Evolutionary conservation across 768 basidiomycete genomes (phyloP).

Genomic region (Trametes coccinea): DNA sequence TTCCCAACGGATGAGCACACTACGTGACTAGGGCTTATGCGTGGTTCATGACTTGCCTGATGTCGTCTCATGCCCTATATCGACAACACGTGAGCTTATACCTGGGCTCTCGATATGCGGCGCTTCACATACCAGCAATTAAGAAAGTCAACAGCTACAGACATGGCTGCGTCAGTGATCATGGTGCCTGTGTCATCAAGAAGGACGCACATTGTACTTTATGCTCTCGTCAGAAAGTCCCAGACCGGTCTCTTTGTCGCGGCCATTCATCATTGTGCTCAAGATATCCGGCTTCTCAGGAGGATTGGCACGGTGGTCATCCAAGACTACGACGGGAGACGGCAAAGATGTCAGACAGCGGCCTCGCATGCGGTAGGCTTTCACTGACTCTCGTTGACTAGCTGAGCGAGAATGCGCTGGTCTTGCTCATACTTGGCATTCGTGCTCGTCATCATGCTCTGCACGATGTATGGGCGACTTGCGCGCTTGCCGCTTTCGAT

Average conservation of each 20-base stretch:
- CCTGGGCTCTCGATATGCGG: no score
- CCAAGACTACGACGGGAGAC: constrained; percentile 33
- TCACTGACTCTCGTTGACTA: constrained; percentile 41
- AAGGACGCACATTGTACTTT: constrained; percentile 38
- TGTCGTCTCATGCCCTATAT: constrained; percentile 39
- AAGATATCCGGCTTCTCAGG: constrained; percentile 45
- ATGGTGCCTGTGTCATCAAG: not conserved
- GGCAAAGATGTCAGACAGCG: not conserved
- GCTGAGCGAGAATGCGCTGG: constrained; percentile 39
- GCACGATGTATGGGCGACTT: constrained; percentile 37
- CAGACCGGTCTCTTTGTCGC: constrained; percentile 46
- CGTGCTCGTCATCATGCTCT: constrained; percentile 37
- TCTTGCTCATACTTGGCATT: constrained; percentile 43
- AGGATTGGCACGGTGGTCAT: constrained; percentile 39
- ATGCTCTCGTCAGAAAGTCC: constrained; percentile 44
- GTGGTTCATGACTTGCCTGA: constrained; percentile 29
- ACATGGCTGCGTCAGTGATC: not conserved
- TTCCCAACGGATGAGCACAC: not conserved
- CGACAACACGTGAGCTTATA: not conserved
- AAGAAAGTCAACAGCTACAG: constrained; percentile 50
- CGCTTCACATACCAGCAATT: constrained; percentile 39
- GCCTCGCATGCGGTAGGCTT: not conserved
- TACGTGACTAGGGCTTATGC: no score
- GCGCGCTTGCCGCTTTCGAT: constrained; percentile 38
- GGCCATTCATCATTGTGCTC: constrained; percentile 45